A percentile compares a stretch with the other conserved stretches of the same genome.
phyloP scores from a whole-genome alignment of 768 basidiomycete species.

The Leccinum ochraceum region DNA sequence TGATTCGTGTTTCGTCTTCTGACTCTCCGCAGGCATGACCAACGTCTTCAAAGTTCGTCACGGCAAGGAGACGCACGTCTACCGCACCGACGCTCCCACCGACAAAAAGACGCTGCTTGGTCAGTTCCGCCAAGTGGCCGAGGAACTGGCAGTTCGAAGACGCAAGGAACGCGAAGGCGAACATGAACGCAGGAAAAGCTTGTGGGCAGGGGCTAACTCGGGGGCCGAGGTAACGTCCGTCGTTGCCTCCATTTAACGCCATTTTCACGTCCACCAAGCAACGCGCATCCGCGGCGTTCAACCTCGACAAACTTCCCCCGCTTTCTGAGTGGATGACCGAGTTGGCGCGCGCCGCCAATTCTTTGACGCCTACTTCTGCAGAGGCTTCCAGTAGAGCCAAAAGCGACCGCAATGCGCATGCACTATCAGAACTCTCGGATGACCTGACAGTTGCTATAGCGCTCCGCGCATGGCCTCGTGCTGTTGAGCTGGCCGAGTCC shows the following conservation, averaged over 20 bases:
- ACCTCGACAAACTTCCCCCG: conserved; percentile 48
- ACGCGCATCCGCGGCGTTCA: conserved; percentile 36
- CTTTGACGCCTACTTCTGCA: conserved; percentile 27
- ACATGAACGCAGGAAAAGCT: conserved; percentile 81
- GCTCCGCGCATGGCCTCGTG: conserved; percentile 83
- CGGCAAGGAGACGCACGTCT: conserved; percentile 93
- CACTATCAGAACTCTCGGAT: conserved; percentile 90
- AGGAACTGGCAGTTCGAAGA: conserved; percentile 84
- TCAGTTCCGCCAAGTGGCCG: conserved; percentile 89
- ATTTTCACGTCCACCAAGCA: conserved; percentile 17
- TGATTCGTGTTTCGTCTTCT: conserved; percentile 1
- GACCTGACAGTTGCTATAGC: conserved; percentile 91
- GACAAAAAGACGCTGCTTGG: conserved; percentile 87
- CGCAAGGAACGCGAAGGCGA: conserved; percentile 94
- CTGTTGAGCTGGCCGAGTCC: conserved; percentile 81
- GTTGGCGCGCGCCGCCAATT: conserved; percentile 55
- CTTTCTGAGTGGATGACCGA: conserved; percentile 80
- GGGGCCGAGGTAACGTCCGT: conserved; percentile 39
- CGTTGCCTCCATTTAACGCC: neutral
- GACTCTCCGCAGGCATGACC: conserved; percentile 59
- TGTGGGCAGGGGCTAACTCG: conserved; percentile 56
- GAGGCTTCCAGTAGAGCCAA: conserved; percentile 66
- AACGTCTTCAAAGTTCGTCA: conserved; percentile 96
- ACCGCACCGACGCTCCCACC: conserved; percentile 74
- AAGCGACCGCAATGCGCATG: conserved; percentile 79